Conservation (phyloP, 2,329 filamentous ascomycete species). For the Monilinia fructicola region DNA sequence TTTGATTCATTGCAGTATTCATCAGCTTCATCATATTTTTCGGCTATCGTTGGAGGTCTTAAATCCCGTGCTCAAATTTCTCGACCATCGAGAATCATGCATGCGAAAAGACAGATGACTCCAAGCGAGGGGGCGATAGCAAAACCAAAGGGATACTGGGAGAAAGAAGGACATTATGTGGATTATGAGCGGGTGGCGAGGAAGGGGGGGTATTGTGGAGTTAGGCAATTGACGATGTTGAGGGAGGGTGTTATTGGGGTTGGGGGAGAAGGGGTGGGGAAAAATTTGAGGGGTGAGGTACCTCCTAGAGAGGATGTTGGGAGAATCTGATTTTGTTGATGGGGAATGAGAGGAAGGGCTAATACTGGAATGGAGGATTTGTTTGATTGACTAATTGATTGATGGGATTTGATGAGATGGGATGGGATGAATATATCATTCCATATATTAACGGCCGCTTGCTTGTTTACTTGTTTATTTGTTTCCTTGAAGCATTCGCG, state of each 20-base stretch:
- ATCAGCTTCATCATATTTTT: constrained; percentile 5
- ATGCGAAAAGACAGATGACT: constrained; percentile 6
- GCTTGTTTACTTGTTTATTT: too few species aligned
- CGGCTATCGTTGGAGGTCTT: constrained; percentile 16
- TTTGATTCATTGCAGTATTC: neutral
- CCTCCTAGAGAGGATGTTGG: constrained; percentile 28
- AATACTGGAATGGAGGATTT: too few species aligned
- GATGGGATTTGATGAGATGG: neutral
- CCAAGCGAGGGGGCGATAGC: neutral
- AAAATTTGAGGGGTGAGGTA: constrained; percentile 36
- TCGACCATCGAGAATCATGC: constrained; percentile 11
- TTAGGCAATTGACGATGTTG: constrained; percentile 52
- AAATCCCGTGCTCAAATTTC: neutral
- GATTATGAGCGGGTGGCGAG: constrained; percentile 48
- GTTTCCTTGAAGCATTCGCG: too few species aligned
- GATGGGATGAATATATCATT: neutral
- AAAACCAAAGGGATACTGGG: constrained; percentile 33
- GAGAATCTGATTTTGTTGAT: neutral
- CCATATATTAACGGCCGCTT: neutral
- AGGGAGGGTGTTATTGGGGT: constrained; percentile 32
- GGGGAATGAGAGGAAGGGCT: too few species aligned
- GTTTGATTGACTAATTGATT: constrained; percentile 1
- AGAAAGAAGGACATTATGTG: constrained; percentile 43
- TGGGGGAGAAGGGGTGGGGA: constrained; percentile 41
- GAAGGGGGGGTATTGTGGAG: constrained; percentile 57